Percentiles rank a stretch among this genome's conserved stretches.
Conservation (phyloP, 2,329 filamentous ascomycete genomes). For the Beauveria varroae region DNA sequence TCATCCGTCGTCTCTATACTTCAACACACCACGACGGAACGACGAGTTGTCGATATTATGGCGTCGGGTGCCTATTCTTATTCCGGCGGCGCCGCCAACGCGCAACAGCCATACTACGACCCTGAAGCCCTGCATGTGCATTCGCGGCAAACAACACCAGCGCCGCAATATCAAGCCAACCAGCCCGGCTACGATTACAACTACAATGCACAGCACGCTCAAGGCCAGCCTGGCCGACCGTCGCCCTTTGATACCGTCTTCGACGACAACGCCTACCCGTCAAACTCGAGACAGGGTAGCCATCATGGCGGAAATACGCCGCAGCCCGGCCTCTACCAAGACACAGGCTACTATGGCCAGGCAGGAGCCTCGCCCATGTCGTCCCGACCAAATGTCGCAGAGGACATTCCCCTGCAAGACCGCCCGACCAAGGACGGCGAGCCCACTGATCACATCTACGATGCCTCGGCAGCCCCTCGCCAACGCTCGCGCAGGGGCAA, state of each 20-base stretch:
- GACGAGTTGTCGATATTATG: slow-evolving; percentile 34
- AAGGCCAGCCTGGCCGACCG: slow-evolving; percentile 17
- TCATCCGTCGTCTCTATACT: neutral
- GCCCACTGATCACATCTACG: slow-evolving; percentile 54
- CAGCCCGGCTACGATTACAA: slow-evolving; percentile 4
- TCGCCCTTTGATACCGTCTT: slow-evolving; percentile 61
- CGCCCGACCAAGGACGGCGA: slow-evolving; percentile 35
- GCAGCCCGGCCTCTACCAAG: slow-evolving; percentile 36
- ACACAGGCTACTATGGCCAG: slow-evolving; percentile 51
- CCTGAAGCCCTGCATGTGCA: slow-evolving; percentile 31
- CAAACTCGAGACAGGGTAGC: slow-evolving; percentile 32
- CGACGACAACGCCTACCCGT: slow-evolving; percentile 59
- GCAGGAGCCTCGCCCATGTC: slow-evolving; percentile 26
- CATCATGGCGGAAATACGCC: slow-evolving; percentile 31
- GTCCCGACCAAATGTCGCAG: slow-evolving; percentile 31
- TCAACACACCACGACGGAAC: neutral
- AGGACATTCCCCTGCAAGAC: slow-evolving; percentile 52
- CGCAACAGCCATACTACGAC: slow-evolving; percentile 34
- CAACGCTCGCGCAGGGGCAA: slow-evolving; percentile 28
- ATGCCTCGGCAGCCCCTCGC: slow-evolving; percentile 30
- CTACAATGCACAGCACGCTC: slow-evolving; percentile 4
- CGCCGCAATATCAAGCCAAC: slow-evolving; percentile 27
- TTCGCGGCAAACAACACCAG: slow-evolving; percentile 31
- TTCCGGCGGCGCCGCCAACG: neutral
- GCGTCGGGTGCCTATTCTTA: slow-evolving; percentile 59